Percentiles rank a stretch among this genome's conserved stretches.
These are phyloP conservation scores for Imleria badia DNA, from an alignment of 768 basidiomycete species.

Conservation along the genomic window DNA sequence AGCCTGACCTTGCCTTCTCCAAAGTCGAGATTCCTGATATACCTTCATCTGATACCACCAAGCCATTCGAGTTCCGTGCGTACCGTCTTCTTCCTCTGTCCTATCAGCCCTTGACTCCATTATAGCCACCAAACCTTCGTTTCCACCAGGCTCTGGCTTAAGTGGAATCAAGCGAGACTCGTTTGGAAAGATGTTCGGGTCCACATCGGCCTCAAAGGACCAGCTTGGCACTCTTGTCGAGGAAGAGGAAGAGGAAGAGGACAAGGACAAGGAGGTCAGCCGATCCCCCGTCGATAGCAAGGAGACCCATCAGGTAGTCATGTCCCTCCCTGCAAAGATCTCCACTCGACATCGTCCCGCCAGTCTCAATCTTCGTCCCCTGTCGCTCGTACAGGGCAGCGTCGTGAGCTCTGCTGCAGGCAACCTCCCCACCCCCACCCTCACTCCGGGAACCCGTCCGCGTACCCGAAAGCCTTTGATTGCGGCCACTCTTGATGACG, in stretches of 20 bases:
- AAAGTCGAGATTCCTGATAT: slow-evolving; percentile 87
- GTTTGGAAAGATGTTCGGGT: slow-evolving; percentile 63
- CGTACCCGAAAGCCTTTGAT: slow-evolving; percentile 38
- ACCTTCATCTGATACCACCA: slow-evolving; percentile 54
- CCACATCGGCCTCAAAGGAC: slow-evolving; percentile 68
- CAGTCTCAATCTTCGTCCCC: slow-evolving; percentile 63
- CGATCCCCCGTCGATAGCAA: slow-evolving; percentile 11
- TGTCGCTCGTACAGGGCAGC: slow-evolving; percentile 63
- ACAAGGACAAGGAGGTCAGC: slow-evolving; percentile 57
- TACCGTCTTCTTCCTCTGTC: slow-evolving; percentile 19
- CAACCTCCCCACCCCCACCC: slow-evolving; percentile 53
- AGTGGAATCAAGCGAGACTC: slow-evolving; percentile 71
- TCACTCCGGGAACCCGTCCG: slow-evolving; percentile 48
- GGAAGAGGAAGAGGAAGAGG: slow-evolving; percentile 87
- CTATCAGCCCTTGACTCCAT: not conserved
- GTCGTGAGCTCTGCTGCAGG: slow-evolving; percentile 36
- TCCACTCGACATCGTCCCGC: slow-evolving; percentile 61
- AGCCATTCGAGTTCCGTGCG: slow-evolving; percentile 68
- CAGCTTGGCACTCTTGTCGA: slow-evolving; percentile 77
- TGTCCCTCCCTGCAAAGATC: slow-evolving; percentile 37
- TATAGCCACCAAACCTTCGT: slow-evolving; percentile 61
- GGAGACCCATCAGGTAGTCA: slow-evolving; percentile 25
- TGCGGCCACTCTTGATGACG: slow-evolving; percentile 7
- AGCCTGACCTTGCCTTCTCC: slow-evolving; percentile 64
- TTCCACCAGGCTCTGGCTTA: slow-evolving; percentile 46